Base-by-base conservation (phyloP, 768 basidiomycete genomes). In the Leccinellum luteum region DNA sequence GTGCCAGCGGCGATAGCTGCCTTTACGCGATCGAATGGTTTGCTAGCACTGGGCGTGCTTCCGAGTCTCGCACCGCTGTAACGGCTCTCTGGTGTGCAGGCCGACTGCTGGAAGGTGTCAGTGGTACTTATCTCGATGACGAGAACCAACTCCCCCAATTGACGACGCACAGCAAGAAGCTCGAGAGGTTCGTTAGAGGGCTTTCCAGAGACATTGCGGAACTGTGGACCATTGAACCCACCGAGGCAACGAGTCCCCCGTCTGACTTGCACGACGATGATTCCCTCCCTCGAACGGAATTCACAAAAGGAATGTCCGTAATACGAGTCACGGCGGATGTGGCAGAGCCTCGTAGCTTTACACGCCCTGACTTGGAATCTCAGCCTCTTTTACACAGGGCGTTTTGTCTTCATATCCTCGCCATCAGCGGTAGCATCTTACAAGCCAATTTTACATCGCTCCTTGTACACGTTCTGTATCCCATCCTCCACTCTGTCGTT, bases 21-120 rank as follows among this genome's bases (percentile, higher is more conserved):
- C 74, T 94, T 27, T 90, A 85, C 59, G 78, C 93, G 8, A 85
- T 94, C 5, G 90, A 94, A 63, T 95, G 96, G 85, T 86, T 96
- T 60, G 71, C 84, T 13, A 79, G 79, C 48, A 76, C 85, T 13
- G 80, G 80, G 0, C 73, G 76, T 45, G 72, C 72, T 32, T 78
- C 82, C 23, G 74, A 70, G 17, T 78, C 76, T 10, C 70, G 64
- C 10, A 74, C 75, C 25, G 81, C 85, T 17, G 83, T 85, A 1
- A 80, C 89, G 0, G 93, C 93, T 3, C 75, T 95, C 23, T 98
- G 94, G 94, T 89, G 91, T 61, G 87, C 90, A 3, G 82, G 83
- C 58, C 80, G 84, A 28, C 68, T 98, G 0, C 67, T 98, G 57
- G 86, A 91, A 64, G 95, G 96, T 3, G 74, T 87, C 8, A 77